Conservation (phyloP, 805 yeast genomes). For the Lachancea fermentati region DNA sequence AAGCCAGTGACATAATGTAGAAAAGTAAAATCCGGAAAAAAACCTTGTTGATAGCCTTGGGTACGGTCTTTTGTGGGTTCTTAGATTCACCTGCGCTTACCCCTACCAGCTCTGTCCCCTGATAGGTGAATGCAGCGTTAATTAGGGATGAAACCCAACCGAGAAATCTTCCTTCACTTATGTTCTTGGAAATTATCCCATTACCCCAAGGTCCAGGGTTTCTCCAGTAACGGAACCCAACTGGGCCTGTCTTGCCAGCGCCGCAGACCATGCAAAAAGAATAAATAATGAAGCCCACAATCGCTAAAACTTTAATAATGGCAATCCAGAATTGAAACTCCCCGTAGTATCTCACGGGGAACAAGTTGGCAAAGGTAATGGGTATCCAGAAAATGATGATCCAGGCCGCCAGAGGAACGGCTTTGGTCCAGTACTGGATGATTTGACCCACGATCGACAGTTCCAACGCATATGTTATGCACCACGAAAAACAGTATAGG, state of each 20-base stretch:
- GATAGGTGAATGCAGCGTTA: slow-evolving; percentile 74
- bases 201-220: slow-evolving; percentile 73
- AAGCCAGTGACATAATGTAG: slow-evolving; percentile 59
- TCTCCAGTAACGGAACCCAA: slow-evolving; percentile 79
- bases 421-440: slow-evolving; percentile 56
- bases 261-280: slow-evolving; percentile 70
- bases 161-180: slow-evolving; percentile 51
- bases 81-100: slow-evolving; percentile 69
- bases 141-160: slow-evolving; percentile 68
- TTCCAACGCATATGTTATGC: slow-evolving; percentile 70
- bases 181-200: slow-evolving; percentile 47
- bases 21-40: slow-evolving; percentile 59
- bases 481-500: slow-evolving; percentile 75
- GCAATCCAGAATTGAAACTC: slow-evolving; percentile 76
- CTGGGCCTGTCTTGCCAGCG: slow-evolving; percentile 62
- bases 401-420: slow-evolving; percentile 71
- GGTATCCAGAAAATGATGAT: slow-evolving; percentile 59
- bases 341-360: slow-evolving; percentile 68
- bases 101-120: slow-evolving; percentile 75
- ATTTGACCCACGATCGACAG: slow-evolving; percentile 67
- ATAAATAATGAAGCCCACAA: slow-evolving; percentile 64
- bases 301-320: slow-evolving; percentile 58
- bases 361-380: slow-evolving; percentile 47
- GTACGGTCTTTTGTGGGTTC: slow-evolving; percentile 65
- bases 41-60: slow-evolving; percentile 66